Base-by-base conservation (phyloP, 345 rosid genomes). In the Xanthoceras sorbifolium region DNA sequence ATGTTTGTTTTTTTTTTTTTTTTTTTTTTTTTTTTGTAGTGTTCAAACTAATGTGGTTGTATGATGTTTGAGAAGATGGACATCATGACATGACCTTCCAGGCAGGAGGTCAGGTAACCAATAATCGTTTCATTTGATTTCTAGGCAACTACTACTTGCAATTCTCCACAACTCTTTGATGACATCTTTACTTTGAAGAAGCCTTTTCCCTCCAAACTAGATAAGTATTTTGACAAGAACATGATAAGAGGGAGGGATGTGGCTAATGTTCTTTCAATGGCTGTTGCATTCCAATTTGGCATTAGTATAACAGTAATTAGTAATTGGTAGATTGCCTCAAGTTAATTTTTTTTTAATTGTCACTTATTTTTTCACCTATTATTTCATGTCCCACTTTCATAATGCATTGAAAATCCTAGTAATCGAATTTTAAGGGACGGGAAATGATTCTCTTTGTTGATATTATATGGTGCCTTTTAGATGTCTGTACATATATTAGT, bases 191-290 rank as follows among this genome's bases (percentile, higher is more conserved):
- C n/a, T n/a, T n/a, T n/a, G n/a, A n/a, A n/a, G n/a, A n/a, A n/a
- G n/a, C n/a, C n/a, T n/a, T n/a, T n/a, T n/a, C n/a, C n/a, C n/a
- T n/a, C n/a, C n/a, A n/a, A n/a, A n/a, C n/a, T n/a, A n/a, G n/a
- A n/a, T n/a, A n/a, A n/a, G n/a, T 31, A 46, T 36, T 71, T 59
- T 55, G 74, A 32, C 64, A n/a, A 32, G 22, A 55, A 70, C 3
- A 31, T 20, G 74, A n/a, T 12, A 14, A 44, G 71, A 36, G 54
- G 64, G n/a, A 9, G 12, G 11, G 8, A 12, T 67, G 54, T 1
- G 4, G 1, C 34, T 22, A 28, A 26, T 25, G 15, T 17, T 9
- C 5, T 14, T 29, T 29, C 31, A 32, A 44, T 46, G n/a, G 60
- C 14, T 34, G 61, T 28, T 68, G 54, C 42, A 62, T 31, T 62